phyloP scores from a whole-genome alignment of 2,329 filamentous ascomycete species.

The Ophiostoma himal-ulmi region DNA sequence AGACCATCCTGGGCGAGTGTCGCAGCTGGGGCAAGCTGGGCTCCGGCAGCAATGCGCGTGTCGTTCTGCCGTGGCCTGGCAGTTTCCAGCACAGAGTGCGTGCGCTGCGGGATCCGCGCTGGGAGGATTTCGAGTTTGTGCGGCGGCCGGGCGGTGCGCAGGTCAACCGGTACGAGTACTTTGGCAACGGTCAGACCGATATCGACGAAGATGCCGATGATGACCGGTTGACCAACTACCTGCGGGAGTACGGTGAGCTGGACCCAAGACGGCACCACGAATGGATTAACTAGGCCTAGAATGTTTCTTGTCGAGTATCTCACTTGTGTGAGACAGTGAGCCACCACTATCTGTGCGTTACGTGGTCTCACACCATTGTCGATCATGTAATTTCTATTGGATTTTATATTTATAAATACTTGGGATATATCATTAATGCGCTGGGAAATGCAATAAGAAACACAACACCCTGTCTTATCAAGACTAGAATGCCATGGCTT shows the following conservation, averaged over 20 bases:
- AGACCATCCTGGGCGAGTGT: slow-evolving; percentile 21
- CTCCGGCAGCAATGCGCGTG: slow-evolving; percentile 13
- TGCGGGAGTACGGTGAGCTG: slow-evolving; percentile 17
- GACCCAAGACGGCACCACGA: slow-evolving; percentile 13
- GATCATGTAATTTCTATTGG: neutral
- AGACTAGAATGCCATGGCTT: neutral
- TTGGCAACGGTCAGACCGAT: slow-evolving; percentile 23
- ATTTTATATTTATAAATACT: neutral
- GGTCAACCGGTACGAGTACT: slow-evolving; percentile 23
- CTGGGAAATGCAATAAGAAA: neutral
- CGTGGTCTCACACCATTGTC: neutral
- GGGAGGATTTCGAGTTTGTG: slow-evolving; percentile 25
- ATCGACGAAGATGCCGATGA: slow-evolving; percentile 16
- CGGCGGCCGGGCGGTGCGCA: slow-evolving; percentile 16
- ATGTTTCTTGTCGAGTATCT: neutral
- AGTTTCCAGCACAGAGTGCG: slow-evolving; percentile 22
- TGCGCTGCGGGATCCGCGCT: slow-evolving; percentile 22
- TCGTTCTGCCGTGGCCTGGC: slow-evolving; percentile 25
- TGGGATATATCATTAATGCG: slow-evolving; percentile 3
- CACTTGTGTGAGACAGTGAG: neutral
- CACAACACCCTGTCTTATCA: neutral
- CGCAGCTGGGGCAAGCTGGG: slow-evolving; percentile 25
- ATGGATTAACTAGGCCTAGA: neutral
- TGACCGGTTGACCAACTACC: slow-evolving; percentile 14
- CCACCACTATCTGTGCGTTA: neutral